These are phyloP conservation scores for Penicillium thymicola DNA, from an alignment of 2,329 filamentous ascomycete species.

Conservation along the genomic window DNA sequence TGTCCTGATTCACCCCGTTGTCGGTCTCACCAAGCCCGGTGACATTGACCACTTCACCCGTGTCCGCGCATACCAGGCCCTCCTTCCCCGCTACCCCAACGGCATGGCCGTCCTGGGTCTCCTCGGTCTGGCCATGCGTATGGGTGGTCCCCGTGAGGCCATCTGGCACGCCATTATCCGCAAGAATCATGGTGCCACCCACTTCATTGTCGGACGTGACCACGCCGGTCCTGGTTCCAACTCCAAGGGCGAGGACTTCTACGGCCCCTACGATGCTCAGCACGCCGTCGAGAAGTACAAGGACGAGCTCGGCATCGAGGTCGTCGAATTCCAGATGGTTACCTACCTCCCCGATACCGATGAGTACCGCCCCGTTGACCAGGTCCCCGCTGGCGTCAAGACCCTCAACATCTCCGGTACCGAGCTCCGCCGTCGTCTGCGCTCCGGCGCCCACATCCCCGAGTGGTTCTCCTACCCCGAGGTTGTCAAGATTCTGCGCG, in stretches of 20 bases:
- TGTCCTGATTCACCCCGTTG: constrained; percentile 97
- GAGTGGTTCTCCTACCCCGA: constrained; percentile 99
- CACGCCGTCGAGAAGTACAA: constrained; percentile 94
- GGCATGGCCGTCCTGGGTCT: constrained; percentile 97
- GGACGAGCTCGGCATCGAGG: constrained; percentile 95
- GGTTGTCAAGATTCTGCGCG: constrained; percentile 91
- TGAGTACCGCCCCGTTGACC: constrained; percentile 90
- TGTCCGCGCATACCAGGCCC: constrained; percentile 96
- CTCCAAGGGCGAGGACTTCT: constrained; percentile 94
- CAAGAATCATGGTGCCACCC: constrained; percentile 98
- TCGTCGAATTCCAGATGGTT: constrained; percentile 99
- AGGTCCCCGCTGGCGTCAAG: constrained; percentile 77
- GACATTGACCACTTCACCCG: constrained; percentile 99
- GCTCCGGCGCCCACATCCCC: constrained; percentile 89
- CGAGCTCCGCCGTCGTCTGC: constrained; percentile 87
- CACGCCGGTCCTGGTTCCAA: constrained; percentile 98
- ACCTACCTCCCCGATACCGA: constrained; percentile 96
- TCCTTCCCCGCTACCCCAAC: constrained; percentile 95
- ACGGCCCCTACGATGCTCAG: constrained; percentile 97
- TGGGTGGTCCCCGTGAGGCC: constrained; percentile 96
- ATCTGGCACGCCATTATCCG: constrained; percentile 99
- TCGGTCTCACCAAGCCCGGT: constrained; percentile 96
- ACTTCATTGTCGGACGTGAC: constrained; percentile 99
- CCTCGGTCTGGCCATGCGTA: constrained; percentile 94
- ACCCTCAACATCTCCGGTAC: constrained; percentile 85